Evolutionary conservation across 1,284 basidiomycete species (phyloP).

Genomic region (Marasmius sp.): DNA sequence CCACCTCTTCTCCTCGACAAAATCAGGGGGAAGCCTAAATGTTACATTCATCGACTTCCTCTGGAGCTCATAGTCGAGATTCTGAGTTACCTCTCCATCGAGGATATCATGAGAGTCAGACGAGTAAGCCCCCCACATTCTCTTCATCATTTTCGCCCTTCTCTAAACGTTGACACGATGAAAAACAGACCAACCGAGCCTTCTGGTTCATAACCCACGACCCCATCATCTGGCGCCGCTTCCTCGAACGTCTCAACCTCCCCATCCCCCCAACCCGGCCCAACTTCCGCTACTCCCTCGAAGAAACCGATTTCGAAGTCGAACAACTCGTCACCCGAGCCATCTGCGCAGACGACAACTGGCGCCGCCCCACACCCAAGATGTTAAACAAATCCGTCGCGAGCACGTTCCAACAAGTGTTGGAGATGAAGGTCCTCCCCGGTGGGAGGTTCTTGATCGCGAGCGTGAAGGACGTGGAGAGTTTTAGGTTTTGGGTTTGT

Average conservation of each 20-base stretch:
- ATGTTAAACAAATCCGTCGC: conserved; percentile 35
- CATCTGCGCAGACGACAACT: conserved; percentile 59
- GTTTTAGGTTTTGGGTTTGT: conserved; percentile 47
- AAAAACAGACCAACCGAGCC: conserved; percentile 52
- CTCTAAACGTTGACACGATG: too few species aligned
- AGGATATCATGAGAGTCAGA: conserved; percentile 56
- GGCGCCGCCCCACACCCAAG: conserved; percentile 42
- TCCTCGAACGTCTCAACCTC: conserved; percentile 50
- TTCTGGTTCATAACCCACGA: conserved; percentile 65
- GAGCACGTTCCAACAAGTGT: conserved; percentile 42
- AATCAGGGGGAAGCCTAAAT: neutral
- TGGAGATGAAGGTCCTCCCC: conserved; percentile 62
- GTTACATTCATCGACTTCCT: conserved; percentile 21
- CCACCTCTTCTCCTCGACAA: conserved; percentile 6
- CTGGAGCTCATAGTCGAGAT: conserved; percentile 51
- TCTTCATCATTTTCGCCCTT: neutral
- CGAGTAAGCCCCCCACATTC: conserved; percentile 33
- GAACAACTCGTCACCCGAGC: conserved; percentile 64
- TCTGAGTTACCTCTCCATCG: conserved; percentile 45
- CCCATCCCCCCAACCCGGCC: conserved; percentile 66
- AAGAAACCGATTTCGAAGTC: conserved; percentile 53
- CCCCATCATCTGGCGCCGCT: conserved; percentile 67
- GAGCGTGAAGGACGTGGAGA: conserved; percentile 47
- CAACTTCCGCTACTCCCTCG: conserved; percentile 44
- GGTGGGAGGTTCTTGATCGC: conserved; percentile 71